Evolutionary conservation across 179 eudicot genomes (phyloP), one percentile per base, ranked within the genome.

Genomic region (Nepenthes alata): DNA sequence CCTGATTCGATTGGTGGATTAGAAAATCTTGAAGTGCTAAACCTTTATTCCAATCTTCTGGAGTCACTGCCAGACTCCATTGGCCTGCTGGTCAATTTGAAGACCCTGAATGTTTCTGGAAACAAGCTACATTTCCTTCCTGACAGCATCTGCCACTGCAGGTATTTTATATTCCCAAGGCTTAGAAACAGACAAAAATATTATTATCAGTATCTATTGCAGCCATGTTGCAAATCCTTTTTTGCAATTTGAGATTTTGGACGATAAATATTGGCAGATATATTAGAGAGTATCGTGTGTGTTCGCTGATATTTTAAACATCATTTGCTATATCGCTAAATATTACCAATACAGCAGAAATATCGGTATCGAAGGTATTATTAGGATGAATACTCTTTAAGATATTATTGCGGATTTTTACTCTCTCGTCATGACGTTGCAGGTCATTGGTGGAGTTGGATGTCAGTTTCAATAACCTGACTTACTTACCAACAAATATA

Each of bases 1-100:
- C 98, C 98, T 44, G 98, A 93, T 78, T 83, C 95, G 12, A 66
- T 93, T 73, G 83, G 84, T 50, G 96, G 97, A 57, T 67, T 93
- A 37, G 83, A 76, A 76, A 82, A 70, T 70, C 96, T 93, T 10
- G 95, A 86, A 79, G 93, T 86, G 71, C 86, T 93, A 35, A 74
- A 80, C 66, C 70, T 93, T 63, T 77, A 95, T 51, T 78, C 90
- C 57, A 93, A 93, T 66, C 74, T 86, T 38, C 75, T 93, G 68
- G 88, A 77, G 57, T 81, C 83, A n/a, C 72, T 93, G 62, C 97
- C 98, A 1, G 97, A 93, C 57, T 78, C 95, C 57, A 81, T 93
- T 37, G 96, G 98, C 11, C 66, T 85, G 58, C 70, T 93, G 74
- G 74, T 75, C 12, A 86, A 85, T 44, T 75, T 93, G 76, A 87